phyloP scores from a whole-genome alignment of 1,284 basidiomycete species.

The Leccinum variabile region DNA sequence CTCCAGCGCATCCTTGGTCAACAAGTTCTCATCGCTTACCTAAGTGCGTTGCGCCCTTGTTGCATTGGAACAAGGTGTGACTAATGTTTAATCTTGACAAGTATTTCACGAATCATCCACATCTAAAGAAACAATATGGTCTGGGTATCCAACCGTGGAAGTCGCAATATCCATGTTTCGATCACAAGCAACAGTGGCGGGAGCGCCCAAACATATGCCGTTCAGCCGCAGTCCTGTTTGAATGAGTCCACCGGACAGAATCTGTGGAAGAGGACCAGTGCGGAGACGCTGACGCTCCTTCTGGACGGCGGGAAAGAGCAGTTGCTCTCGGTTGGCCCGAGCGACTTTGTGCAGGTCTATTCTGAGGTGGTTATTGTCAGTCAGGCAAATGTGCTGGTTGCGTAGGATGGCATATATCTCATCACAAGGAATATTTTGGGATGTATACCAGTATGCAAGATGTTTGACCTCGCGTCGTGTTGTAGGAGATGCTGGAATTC shows the following conservation, averaged over 20 bases:
- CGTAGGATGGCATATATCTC: neutral
- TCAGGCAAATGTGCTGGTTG: neutral
- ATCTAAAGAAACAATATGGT: neutral
- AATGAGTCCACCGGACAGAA: neutral
- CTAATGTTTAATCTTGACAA: neutral
- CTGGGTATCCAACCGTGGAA: slow-evolving; percentile 3
- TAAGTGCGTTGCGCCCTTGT: neutral
- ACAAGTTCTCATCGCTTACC: neutral
- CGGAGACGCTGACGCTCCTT: neutral
- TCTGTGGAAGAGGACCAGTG: neutral
- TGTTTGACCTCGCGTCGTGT: too few species aligned
- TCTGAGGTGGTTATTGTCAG: neutral
- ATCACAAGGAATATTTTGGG: neutral
- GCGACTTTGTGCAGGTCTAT: neutral
- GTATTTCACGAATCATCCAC: neutral
- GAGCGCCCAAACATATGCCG: too few species aligned
- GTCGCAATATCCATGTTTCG: neutral
- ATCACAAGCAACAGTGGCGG: neutral
- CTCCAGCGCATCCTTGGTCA: neutral
- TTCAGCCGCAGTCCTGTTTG: neutral
- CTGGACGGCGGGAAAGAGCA: neutral
- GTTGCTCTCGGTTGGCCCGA: neutral
- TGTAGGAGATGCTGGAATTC: neutral
- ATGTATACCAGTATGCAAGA: neutral
- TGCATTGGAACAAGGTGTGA: neutral